Evolutionary conservation across 306 rosid genomes (phyloP).

Genomic region (Prunus mume): DNA sequence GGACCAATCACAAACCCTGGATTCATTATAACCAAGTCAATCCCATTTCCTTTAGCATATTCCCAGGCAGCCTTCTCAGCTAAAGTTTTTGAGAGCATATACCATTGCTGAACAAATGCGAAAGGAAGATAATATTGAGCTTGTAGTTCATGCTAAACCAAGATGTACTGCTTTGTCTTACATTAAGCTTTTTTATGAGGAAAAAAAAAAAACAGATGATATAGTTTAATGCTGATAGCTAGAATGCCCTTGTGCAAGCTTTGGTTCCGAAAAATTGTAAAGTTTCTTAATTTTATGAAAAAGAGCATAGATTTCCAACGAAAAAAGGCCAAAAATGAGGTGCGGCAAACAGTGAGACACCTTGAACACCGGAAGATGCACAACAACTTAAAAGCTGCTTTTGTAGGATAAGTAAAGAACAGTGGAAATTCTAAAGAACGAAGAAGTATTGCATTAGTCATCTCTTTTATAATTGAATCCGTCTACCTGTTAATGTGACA

Average conservation of each 20-base stretch:
- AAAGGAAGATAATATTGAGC: not conserved
- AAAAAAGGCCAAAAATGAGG: not conserved
- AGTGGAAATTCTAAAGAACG: not conserved
- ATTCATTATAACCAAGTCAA: slow-evolving; percentile 22
- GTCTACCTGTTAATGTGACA: not conserved
- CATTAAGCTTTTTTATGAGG: not conserved
- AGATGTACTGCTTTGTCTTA: not conserved
- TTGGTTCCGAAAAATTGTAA: too few species aligned
- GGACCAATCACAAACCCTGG: slow-evolving; percentile 32
- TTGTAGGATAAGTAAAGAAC: not conserved
- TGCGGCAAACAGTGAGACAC: not conserved
- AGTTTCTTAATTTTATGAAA: too few species aligned
- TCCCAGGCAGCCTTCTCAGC: slow-evolving; percentile 37
- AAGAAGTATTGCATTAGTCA: too few species aligned
- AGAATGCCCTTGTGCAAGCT: not conserved
- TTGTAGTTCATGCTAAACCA: not conserved
- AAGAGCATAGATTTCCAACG: too few species aligned
- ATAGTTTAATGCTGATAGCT: not conserved
- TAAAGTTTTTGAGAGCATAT: slow-evolving; percentile 20
- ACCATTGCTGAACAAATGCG: slow-evolving; percentile 9
- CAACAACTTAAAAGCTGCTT: not conserved
- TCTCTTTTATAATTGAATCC: not conserved
- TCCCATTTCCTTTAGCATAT: slow-evolving; percentile 20
- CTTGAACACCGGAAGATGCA: not conserved
- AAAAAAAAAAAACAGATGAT: not conserved